Conservation (phyloP, 805 yeast species). For the Candida peoriensis region DNA sequence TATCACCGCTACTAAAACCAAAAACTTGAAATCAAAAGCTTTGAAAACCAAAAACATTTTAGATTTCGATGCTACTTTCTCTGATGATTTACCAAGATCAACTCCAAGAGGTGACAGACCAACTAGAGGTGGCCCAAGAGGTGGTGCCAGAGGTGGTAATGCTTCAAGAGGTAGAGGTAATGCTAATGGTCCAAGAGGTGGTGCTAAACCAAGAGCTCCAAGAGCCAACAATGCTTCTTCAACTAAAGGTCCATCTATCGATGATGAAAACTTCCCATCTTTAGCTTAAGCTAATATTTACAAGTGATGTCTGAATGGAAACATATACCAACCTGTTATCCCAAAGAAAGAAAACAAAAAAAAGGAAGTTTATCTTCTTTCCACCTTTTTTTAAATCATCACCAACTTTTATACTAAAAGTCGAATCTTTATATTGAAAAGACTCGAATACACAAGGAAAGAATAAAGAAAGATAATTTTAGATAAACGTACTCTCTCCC, state of each 20-base stretch:
- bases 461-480: too few relatives aligned
- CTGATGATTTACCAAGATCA: conserved; percentile 45
- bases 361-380: too few relatives aligned
- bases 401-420: too few relatives aligned
- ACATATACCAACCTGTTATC: too few relatives aligned
- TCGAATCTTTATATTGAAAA: too few relatives aligned
- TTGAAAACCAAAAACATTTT: conserved; percentile 77
- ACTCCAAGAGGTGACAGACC: conserved; percentile 32
- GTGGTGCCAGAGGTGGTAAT: conserved; percentile 29
- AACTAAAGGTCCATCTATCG: not conserved
- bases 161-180: conserved; percentile 3
- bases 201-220: not conserved
- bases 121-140: conserved; percentile 29
- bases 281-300: not conserved
- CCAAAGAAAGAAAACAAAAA: too few relatives aligned
- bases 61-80: conserved; percentile 68
- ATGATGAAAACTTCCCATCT: conserved; percentile 1
- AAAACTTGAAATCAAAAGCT: conserved; percentile 67
- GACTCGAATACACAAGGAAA: too few relatives aligned
- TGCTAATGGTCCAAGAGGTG: not conserved
- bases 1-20: conserved; percentile 55
- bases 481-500: too few relatives aligned
- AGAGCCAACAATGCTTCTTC: not conserved
- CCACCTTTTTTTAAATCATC: too few relatives aligned
- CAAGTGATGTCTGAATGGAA: too few relatives aligned